These are phyloP conservation scores for Alternaria sp. DNA, from an alignment of 2,329 filamentous ascomycete genomes.

Conservation along the genomic window DNA sequence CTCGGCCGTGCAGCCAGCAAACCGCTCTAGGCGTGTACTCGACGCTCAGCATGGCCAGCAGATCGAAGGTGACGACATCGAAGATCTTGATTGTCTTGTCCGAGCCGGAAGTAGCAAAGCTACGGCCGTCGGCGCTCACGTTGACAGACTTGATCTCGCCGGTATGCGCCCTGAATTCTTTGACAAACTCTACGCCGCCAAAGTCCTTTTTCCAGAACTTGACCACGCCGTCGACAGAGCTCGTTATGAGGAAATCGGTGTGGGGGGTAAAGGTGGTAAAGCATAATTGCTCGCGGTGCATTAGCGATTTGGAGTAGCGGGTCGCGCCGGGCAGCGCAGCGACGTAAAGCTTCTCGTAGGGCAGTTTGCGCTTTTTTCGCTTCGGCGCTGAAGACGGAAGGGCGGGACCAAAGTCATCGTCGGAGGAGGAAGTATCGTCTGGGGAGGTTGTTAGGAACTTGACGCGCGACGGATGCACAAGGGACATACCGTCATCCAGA, in stretches of 20 bases:
- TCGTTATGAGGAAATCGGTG: constrained; percentile 95
- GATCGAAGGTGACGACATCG: constrained; percentile 78
- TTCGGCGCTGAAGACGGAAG: constrained; percentile 80
- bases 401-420: constrained; percentile 90
- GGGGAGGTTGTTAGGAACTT: background rate
- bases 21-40: constrained; percentile 77
- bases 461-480: constrained; percentile 9
- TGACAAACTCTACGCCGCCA: constrained; percentile 93
- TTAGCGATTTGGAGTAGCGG: constrained; percentile 92
- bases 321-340: constrained; percentile 79
- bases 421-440: constrained; percentile 64
- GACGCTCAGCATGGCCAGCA: constrained; percentile 70
- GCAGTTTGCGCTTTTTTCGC: constrained; percentile 89
- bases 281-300: constrained; percentile 95
- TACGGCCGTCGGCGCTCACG: constrained; percentile 86
- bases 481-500: constrained; percentile 17
- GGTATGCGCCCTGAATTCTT: constrained; percentile 91
- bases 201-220: constrained; percentile 99
- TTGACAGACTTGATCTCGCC: constrained; percentile 85
- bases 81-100: constrained; percentile 83
- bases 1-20: constrained; percentile 87
- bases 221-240: constrained; percentile 91
- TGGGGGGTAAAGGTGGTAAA: constrained; percentile 87
- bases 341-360: constrained; percentile 94
- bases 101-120: constrained; percentile 85